Evolutionary conservation across 2,329 filamentous ascomycete genomes (phyloP), one percentile per base, ranked within the genome.

Genomic region (Trichoderma atroviride): DNA sequence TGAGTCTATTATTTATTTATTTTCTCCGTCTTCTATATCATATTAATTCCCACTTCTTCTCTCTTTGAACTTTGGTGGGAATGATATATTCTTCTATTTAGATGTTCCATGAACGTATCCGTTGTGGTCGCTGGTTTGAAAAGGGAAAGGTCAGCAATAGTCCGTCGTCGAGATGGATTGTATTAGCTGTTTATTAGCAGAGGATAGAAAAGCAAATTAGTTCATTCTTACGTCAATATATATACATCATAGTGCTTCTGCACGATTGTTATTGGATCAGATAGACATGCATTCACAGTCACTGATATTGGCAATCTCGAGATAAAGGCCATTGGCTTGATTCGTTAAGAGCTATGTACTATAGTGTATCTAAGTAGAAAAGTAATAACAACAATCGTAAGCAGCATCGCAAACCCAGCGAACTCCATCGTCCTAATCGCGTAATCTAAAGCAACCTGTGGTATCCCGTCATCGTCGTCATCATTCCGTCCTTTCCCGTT

Each of bases 381-480:
- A 60, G 33, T 3, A 56, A 67, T 33, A 43, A 60, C 19, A 65
- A 61, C 22, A 53, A 67, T 56, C 2, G 35, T 27, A 11, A 55
- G 27, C 50, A 59, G 13, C 55, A 67, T 58, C 64, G 22, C 58
- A 22, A 68, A 29, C 56, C 56, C 63, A 68, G 57, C 27, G 57
- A 70, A 67, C 69, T 70, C 69, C 64, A 33, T 47, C 47, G 22
- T 50, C 43, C 37, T 47, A 22, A 56, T 35, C 35, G 65, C 33
- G 56, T 53, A 40, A 52, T 27, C 24, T 37, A 60, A 68, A 56
- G 56, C 56, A 62, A 61, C 43, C 40, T 62, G 19, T 70, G 68
- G 68, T 70, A 70, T 70, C 56, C 69, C 60, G 33, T 37, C 55
- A 58, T 58, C 56, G 19, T 55, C 60, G 22, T 37, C 50, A 16